phyloP scores from a whole-genome alignment of 805 yeast genomes.

The Ogataea ramenticola region DNA sequence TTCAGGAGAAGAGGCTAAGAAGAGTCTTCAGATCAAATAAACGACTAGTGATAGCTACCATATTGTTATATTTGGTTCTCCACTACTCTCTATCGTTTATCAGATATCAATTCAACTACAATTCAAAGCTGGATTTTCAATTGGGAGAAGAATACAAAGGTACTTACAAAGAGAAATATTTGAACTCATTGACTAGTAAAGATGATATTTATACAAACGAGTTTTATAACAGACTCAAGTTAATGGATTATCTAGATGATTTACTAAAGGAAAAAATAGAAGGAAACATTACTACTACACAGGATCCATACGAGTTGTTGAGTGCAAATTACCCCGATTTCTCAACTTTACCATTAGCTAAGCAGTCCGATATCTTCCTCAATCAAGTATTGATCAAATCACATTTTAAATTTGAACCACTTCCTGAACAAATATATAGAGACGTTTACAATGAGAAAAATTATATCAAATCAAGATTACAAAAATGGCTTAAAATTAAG shows the following conservation, averaged over 20 bases:
- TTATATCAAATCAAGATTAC: constrained; percentile 18
- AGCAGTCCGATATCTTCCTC: constrained; percentile 14
- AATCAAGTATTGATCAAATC: constrained; percentile 13
- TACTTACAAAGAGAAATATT: constrained; percentile 22
- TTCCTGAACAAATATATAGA: constrained; percentile 21
- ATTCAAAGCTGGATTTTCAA: constrained; percentile 5
- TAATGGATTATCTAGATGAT: constrained; percentile 22
- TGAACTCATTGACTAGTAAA: constrained; percentile 13
- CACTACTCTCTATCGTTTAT: constrained; percentile 8
- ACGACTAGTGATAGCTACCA: constrained; percentile 6
- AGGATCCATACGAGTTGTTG: constrained; percentile 15
- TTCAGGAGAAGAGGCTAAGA: constrained; percentile 9
- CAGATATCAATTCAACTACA: constrained; percentile 1
- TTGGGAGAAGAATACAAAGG: constrained; percentile 22
- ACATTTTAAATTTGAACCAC: constrained; percentile 18
- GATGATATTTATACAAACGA: constrained; percentile 19
- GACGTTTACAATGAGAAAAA: constrained; percentile 22
- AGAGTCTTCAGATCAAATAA: constrained; percentile 12
- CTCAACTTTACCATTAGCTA: constrained; percentile 5
- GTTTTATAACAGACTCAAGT: constrained; percentile 18
- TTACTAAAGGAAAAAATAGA: constrained; percentile 22
- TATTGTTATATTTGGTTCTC: constrained; percentile 5
- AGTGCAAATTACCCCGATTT: constrained; percentile 13
- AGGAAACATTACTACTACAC: not conserved
- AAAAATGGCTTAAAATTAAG: constrained; percentile 22